Conservation (phyloP, 805 yeast species). For the Ogataea ramenticola region DNA sequence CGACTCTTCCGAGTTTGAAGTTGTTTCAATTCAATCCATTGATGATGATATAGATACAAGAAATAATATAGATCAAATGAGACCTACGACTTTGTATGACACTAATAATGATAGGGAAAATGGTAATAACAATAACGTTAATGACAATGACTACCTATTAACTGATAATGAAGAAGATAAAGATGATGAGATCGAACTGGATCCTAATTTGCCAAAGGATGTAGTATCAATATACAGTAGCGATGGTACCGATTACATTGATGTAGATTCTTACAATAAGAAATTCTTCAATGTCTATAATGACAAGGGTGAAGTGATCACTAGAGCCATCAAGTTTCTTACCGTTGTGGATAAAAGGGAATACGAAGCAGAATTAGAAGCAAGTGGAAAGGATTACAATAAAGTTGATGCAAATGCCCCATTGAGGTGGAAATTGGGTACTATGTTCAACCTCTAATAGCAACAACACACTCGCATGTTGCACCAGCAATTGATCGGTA, state of each 20-base stretch:
- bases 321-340: slow-evolving; percentile 21
- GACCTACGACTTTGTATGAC: neutral
- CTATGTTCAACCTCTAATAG: slow-evolving; percentile 6
- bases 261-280: slow-evolving; percentile 15
- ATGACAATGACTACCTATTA: no score
- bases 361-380: slow-evolving; percentile 10
- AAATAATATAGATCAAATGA: no score
- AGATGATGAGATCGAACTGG: neutral
- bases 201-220: neutral
- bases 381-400: neutral
- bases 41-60: neutral
- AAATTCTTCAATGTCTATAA: slow-evolving; percentile 20
- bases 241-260: neutral
- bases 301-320: slow-evolving; percentile 16
- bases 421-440: slow-evolving; percentile 21
- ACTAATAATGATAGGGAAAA: neutral
- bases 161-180: neutral
- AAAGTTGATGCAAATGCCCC: slow-evolving; percentile 9
- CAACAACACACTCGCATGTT: no score
- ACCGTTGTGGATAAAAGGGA: slow-evolving; percentile 20
- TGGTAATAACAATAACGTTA: no score
- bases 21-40: neutral
- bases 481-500: no score
- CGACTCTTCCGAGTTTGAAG: no score
- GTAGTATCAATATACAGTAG: neutral